Conservation (phyloP, 2,329 filamentous ascomycete genomes). For the Cercospora beticola region DNA sequence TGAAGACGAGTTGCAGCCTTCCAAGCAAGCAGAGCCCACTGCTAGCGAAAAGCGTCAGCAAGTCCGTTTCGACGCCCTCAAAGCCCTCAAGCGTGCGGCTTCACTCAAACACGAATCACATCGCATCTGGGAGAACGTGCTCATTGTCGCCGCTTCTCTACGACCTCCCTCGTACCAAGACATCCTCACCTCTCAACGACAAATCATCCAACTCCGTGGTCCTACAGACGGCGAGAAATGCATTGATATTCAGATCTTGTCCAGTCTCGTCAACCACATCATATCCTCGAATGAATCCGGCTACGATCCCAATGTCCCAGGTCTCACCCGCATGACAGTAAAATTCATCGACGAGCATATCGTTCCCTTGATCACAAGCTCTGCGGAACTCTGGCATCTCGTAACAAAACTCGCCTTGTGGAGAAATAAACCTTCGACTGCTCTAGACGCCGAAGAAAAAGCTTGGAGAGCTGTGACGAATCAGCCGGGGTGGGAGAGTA, state of each 20-base stretch:
- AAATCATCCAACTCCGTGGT: slow-evolving; percentile 72
- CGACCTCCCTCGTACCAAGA: slow-evolving; percentile 73
- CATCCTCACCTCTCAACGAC: slow-evolving; percentile 70
- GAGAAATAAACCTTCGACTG: slow-evolving; percentile 66
- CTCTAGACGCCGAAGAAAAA: slow-evolving; percentile 82
- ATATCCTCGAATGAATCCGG: slow-evolving; percentile 51
- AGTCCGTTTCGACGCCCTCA: slow-evolving; percentile 71
- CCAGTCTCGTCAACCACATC: slow-evolving; percentile 69
- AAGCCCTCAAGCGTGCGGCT: slow-evolving; percentile 84
- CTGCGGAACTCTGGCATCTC: slow-evolving; percentile 73
- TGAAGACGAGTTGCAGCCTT: slow-evolving; percentile 31
- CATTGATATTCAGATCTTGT: slow-evolving; percentile 72
- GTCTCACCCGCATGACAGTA: slow-evolving; percentile 62
- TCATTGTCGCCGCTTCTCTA: slow-evolving; percentile 79
- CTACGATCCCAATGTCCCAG: slow-evolving; percentile 46
- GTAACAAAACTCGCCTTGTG: slow-evolving; percentile 72
- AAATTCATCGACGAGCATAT: slow-evolving; percentile 73
- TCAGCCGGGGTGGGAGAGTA: slow-evolving; percentile 56
- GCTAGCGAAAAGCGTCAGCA: slow-evolving; percentile 49
- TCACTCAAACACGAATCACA: slow-evolving; percentile 80
- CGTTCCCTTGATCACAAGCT: slow-evolving; percentile 78
- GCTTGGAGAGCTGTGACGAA: slow-evolving; percentile 74
- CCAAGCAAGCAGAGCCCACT: slow-evolving; percentile 1
- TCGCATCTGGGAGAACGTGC: slow-evolving; percentile 95
- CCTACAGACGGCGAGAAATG: slow-evolving; percentile 68